Base-by-base conservation (phyloP, 179 eudicot species). In the Gypsophila paniculata region DNA sequence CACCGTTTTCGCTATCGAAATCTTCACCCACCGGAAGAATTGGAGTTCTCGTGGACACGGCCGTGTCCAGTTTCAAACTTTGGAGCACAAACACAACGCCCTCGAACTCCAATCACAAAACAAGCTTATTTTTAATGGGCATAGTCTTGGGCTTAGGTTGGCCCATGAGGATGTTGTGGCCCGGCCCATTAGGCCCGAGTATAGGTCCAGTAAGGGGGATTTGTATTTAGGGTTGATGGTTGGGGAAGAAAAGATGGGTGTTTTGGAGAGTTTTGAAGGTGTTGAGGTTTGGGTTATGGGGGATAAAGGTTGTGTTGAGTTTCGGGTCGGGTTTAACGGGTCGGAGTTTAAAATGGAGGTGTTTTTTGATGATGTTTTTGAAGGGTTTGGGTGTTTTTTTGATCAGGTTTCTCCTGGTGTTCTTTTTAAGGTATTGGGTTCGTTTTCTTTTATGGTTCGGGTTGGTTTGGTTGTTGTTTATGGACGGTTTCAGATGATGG, bases 31-130 rank as follows among this genome's bases (percentile, higher is more conserved):
- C 4, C 85, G 70, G 68, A 83, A 83, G 18, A 86, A 91, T 77
- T 94, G 99, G 99, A 91, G 88, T 52, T 87, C 99, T 11, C 68
- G 77, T 23, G 99, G 97, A 69, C 80, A 79, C 23, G 99, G 97
- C 0, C 82, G 91, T 2, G 87, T 90, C 19, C 99, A 94, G 39
- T 94, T 94, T 77, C 90, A 90, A 32, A 83, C 91, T 88, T 88
- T 81, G 32, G 84, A 76, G 11, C 66, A 78, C 5, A 91, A 88
- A 58, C 34, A 79, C 5, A 48, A 72, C 21, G 96, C 96, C 29
- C 21, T 70, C 8, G 49, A 74, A 1, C 78, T 91, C 3, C 81
- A 78, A 12, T 44, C 17, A 2, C 65, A 74, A 8, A 69, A 72
- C 5, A 69, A 74, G 64, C 86, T 89, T 23, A 4, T 75, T 49